phyloP scores from a whole-genome alignment of 176 grass and related monocot genomes.

The Ensete ventricosum region DNA sequence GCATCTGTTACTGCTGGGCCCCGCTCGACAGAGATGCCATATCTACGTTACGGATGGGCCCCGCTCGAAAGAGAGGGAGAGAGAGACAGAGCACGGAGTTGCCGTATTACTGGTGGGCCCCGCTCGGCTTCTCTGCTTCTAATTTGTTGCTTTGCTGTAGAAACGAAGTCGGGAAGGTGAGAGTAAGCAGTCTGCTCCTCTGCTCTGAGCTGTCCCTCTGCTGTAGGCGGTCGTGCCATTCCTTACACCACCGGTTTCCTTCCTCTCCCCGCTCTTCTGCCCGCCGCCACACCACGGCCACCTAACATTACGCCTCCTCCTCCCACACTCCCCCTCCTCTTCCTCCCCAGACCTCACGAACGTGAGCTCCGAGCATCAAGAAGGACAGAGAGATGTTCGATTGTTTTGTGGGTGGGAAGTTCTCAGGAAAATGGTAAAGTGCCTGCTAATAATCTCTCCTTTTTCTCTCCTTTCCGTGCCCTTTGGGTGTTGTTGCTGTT shows the following conservation, averaged over 20 bases:
- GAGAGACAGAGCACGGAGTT: no score
- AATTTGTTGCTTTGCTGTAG: no score
- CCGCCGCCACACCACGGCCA: no score
- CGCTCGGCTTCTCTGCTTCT: no score
- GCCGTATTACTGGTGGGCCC: no score
- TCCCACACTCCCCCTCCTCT: background rate
- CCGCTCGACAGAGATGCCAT: no score
- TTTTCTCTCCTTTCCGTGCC: background rate
- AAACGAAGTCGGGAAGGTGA: no score
- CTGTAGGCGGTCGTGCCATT: background rate
- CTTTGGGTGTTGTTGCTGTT: conserved; percentile 14
- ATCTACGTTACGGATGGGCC: no score
- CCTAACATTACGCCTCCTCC: background rate
- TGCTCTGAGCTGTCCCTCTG: background rate
- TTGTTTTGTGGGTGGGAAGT: conserved; percentile 58
- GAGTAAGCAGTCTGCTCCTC: background rate
- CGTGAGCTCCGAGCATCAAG: background rate
- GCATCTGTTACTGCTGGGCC: no score
- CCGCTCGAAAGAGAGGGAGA: no score
- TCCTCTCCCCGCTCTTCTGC: background rate
- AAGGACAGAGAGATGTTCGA: conserved; percentile 45
- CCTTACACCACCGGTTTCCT: background rate
- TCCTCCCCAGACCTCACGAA: no score
- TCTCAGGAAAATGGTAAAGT: conserved; percentile 67
- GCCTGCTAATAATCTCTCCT: background rate